phyloP scores from a whole-genome alignment of 2,329 filamentous ascomycete species.

The Colletotrichum navitas region DNA sequence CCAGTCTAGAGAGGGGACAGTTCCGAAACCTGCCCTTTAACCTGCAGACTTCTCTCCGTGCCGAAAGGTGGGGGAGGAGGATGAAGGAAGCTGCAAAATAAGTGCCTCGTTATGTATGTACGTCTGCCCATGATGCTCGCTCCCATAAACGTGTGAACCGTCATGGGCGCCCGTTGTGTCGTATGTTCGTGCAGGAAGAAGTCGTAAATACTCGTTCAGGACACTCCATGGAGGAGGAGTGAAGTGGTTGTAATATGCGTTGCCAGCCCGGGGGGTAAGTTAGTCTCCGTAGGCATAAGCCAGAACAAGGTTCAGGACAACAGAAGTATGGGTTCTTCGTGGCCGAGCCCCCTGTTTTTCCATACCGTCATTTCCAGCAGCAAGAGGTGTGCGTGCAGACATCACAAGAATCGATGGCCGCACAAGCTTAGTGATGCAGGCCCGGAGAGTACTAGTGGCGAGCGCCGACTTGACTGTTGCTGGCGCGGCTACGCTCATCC shows the following conservation, averaged over 20 bases:
- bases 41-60: conserved; percentile 13
- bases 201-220: conserved; percentile 18
- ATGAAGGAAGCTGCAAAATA: neutral
- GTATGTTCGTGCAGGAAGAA: conserved; percentile 13
- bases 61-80: neutral
- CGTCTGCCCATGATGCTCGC: neutral
- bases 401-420: neutral
- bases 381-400: neutral
- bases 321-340: neutral
- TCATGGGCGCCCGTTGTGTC: neutral
- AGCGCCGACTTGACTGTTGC: conserved; percentile 67
- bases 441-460: conserved; percentile 29
- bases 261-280: neutral
- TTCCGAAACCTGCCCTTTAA: conserved; percentile 12
- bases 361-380: neutral
- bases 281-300: neutral
- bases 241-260: neutral
- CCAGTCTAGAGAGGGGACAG: conserved; percentile 13
- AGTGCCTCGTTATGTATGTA: neutral
- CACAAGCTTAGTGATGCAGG: neutral
- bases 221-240: conserved; percentile 2
- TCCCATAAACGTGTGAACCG: neutral
- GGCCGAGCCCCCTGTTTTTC: neutral
- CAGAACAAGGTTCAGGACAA: neutral
- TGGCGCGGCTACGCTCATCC: conserved; percentile 82